Evolutionary conservation across 1,139 yeast species (phyloP).

Genomic region (Saccharomyces hybrid): DNA sequence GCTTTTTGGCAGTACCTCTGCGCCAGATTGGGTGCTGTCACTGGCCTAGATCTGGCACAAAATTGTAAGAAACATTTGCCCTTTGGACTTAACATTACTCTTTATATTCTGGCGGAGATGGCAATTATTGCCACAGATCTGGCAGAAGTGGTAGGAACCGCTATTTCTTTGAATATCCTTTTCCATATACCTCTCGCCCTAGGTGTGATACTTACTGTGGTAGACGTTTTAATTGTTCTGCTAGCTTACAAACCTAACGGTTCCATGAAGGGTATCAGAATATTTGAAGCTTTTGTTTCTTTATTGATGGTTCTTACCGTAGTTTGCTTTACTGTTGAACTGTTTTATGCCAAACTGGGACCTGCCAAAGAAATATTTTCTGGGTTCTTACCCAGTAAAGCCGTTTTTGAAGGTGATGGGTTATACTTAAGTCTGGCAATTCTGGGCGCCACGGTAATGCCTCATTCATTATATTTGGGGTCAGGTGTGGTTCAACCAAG

Average conservation of each 20-base stretch:
- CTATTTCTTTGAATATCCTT: slow-evolving; percentile 61
- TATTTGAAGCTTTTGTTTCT: slow-evolving; percentile 61
- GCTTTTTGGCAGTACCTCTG: slow-evolving; percentile 64
- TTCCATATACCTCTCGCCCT: slow-evolving; percentile 57
- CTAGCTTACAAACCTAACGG: slow-evolving; percentile 71
- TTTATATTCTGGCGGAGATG: slow-evolving; percentile 60
- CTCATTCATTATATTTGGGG: slow-evolving; percentile 67
- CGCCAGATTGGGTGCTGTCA: slow-evolving; percentile 67
- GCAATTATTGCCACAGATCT: slow-evolving; percentile 76
- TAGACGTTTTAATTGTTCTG: slow-evolving; percentile 62
- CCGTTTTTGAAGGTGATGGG: slow-evolving; percentile 50
- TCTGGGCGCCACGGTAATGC: slow-evolving; percentile 80
- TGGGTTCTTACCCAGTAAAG: slow-evolving; percentile 57
- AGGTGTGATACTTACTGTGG: slow-evolving; percentile 61
- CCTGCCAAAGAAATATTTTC: slow-evolving; percentile 34
- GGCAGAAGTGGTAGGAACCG: slow-evolving; percentile 79
- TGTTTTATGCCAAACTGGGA: slow-evolving; percentile 43
- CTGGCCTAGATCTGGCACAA: slow-evolving; percentile 71
- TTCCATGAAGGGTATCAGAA: slow-evolving; percentile 52
- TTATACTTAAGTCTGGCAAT: slow-evolving; percentile 63
- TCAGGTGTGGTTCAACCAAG: slow-evolving; percentile 72
- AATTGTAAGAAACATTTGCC: slow-evolving; percentile 63
- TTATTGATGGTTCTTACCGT: slow-evolving; percentile 57
- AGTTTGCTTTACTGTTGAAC: slow-evolving; percentile 52
- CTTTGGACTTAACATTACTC: slow-evolving; percentile 43